phyloP scores from a whole-genome alignment of 1,139 yeast species.

The Yamadazyma taylorii region DNA sequence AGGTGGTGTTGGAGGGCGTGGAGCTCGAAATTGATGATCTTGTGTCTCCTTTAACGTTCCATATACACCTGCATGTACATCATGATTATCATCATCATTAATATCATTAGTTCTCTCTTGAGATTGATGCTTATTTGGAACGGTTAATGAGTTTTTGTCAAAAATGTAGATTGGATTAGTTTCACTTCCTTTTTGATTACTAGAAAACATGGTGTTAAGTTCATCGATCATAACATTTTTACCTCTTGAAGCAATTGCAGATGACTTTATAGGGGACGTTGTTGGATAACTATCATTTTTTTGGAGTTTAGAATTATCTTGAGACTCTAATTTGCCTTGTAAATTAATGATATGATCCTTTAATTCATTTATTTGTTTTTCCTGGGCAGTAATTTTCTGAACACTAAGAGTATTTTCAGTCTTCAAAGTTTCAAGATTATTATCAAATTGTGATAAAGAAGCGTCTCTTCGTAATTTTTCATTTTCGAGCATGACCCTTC shows the following conservation, averaged over 20 bases:
- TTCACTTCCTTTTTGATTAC: not conserved
- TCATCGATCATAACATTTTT: slow-evolving; percentile 17
- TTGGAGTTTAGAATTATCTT: too few relatives aligned
- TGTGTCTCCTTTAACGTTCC: slow-evolving; percentile 8
- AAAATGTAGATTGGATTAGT: slow-evolving; percentile 5
- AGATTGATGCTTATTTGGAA: too few relatives aligned
- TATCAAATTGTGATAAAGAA: slow-evolving; percentile 19
- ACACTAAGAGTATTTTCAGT: slow-evolving; percentile 17
- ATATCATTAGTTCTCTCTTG: too few relatives aligned
- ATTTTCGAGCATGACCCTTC: slow-evolving; percentile 26
- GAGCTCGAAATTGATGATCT: slow-evolving; percentile 5
- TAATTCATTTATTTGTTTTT: slow-evolving; percentile 27
- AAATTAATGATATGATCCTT: slow-evolving; percentile 16
- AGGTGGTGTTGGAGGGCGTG: slow-evolving; percentile 25
- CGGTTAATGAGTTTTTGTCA: too few relatives aligned
- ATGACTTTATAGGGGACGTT: slow-evolving; percentile 10
- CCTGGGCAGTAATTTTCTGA: slow-evolving; percentile 27
- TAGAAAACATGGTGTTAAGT: slow-evolving; percentile 12
- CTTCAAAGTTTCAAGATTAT: slow-evolving; percentile 12
- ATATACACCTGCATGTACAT: slow-evolving; percentile 1
- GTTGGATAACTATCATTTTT: slow-evolving; percentile 2
- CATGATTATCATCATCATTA: not conserved
- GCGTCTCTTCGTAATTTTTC: slow-evolving; percentile 23
- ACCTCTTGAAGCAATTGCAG: slow-evolving; percentile 9
- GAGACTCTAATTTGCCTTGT: slow-evolving; percentile 4